Percentiles rank a stretch among this genome's conserved stretches.
phyloP scores from a whole-genome alignment of 768 basidiomycete genomes.

The Podaxis pistillaris region DNA sequence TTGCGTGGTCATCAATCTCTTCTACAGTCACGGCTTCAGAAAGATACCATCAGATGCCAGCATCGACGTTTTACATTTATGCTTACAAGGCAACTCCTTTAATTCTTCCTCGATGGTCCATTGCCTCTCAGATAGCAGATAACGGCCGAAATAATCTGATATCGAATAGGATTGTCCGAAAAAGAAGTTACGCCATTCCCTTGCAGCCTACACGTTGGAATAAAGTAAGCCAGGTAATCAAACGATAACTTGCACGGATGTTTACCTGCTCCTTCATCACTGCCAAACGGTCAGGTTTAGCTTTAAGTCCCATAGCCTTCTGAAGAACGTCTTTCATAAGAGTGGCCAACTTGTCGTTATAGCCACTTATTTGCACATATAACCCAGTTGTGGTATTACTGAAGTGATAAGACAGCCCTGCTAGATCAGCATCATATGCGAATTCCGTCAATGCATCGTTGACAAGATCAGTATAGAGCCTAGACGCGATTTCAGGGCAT shows the following conservation, averaged over 20 bases:
- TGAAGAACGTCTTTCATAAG: constrained; percentile 72
- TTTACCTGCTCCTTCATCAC: constrained; percentile 83
- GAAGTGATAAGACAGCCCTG: constrained; percentile 78
- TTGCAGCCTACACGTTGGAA: constrained; percentile 51
- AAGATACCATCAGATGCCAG: not conserved
- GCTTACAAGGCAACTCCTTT: constrained; percentile 69
- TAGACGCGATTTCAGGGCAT: constrained; percentile 24
- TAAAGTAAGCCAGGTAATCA: constrained; percentile 5
- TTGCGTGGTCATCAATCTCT: constrained; percentile 65
- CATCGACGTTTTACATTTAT: not conserved
- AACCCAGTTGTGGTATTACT: constrained; percentile 63
- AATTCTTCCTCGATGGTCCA: constrained; percentile 82
- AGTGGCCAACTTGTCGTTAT: constrained; percentile 87
- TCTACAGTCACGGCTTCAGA: constrained; percentile 66
- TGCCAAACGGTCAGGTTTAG: constrained; percentile 70
- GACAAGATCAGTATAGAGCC: constrained; percentile 82
- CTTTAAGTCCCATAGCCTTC: constrained; percentile 58
- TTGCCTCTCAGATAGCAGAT: constrained; percentile 66
- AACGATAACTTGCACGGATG: not conserved
- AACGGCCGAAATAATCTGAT: constrained; percentile 72
- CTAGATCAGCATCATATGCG: constrained; percentile 89
- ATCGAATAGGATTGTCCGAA: constrained; percentile 80
- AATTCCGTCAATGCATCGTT: constrained; percentile 89
- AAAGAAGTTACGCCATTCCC: constrained; percentile 84
- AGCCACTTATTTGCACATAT: constrained; percentile 70